These are phyloP conservation scores for Podospora tetraspora DNA, from an alignment of 495 filamentous ascomycete species.

Conservation along the genomic window DNA sequence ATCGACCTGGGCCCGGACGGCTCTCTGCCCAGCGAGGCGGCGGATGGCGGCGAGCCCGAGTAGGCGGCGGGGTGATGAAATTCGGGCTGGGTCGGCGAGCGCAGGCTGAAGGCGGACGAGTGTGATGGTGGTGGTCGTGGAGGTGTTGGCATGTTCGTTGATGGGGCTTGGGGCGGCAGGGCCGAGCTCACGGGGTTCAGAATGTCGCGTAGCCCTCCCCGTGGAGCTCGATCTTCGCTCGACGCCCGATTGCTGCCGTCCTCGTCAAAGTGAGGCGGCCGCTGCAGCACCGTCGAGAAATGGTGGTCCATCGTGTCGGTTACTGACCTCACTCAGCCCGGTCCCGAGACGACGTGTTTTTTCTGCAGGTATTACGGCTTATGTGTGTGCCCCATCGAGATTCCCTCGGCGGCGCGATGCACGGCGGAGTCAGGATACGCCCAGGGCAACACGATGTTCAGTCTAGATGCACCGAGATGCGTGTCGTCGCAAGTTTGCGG, in stretches of 20 bases:
- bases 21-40: slow-evolving; percentile 16
- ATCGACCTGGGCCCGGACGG: slow-evolving; percentile 27
- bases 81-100: slow-evolving; percentile 38
- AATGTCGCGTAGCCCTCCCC: slow-evolving; percentile 34
- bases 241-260: slow-evolving; percentile 29
- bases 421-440: slow-evolving; percentile 11
- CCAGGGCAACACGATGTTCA: background rate
- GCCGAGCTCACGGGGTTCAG: slow-evolving; percentile 34
- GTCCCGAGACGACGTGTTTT: slow-evolving; percentile 16
- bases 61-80: slow-evolving; percentile 32
- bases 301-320: slow-evolving; percentile 34
- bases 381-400: slow-evolving; percentile 26
- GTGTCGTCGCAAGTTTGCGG: background rate
- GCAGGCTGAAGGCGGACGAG: slow-evolving; percentile 31
- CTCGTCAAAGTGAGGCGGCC: slow-evolving; percentile 36
- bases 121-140: slow-evolving; percentile 20
- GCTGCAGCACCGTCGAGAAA: slow-evolving; percentile 46
- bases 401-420: slow-evolving; percentile 16
- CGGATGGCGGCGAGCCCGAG: slow-evolving; percentile 24
- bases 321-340: slow-evolving; percentile 10
- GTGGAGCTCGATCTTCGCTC: slow-evolving; percentile 30
- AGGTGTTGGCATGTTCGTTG: slow-evolving; percentile 22
- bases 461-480: slow-evolving; percentile 11
- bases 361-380: slow-evolving; percentile 23
- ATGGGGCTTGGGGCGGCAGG: slow-evolving; percentile 13